Percentiles rank a stretch among this genome's conserved stretches.
Evolutionary conservation across 2,329 filamentous ascomycete species (phyloP).

Genomic region (Thelonectria rubi): DNA sequence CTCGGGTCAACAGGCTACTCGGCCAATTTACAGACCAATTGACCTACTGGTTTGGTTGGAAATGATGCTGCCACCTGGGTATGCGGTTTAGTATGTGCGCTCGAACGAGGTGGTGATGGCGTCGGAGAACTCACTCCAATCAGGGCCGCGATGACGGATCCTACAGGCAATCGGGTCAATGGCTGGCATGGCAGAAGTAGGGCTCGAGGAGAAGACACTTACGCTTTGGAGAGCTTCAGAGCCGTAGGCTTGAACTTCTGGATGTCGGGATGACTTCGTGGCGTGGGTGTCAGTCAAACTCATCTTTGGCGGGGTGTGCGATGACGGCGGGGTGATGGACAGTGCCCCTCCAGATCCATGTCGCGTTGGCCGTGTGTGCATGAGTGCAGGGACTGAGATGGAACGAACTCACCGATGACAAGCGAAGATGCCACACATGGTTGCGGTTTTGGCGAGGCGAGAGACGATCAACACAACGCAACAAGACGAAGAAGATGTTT

Average conservation of each 20-base stretch:
- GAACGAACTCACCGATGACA: slow-evolving; percentile 80
- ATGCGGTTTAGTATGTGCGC: slow-evolving; percentile 45
- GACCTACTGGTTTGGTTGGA: slow-evolving; percentile 88
- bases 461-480: slow-evolving; percentile 10
- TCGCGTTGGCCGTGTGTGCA: slow-evolving; percentile 14
- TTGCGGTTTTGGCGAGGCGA: slow-evolving; percentile 50
- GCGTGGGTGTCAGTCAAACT: slow-evolving; percentile 26
- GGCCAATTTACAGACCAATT: slow-evolving; percentile 30
- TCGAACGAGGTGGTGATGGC: slow-evolving; percentile 11
- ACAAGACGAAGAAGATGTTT: slow-evolving; percentile 3
- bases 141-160: slow-evolving; percentile 93
- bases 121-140: slow-evolving; percentile 83
- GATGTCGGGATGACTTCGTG: slow-evolving; percentile 83
- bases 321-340: slow-evolving; percentile 23
- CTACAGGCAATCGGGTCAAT: slow-evolving; percentile 55
- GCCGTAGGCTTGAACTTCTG: slow-evolving; percentile 96
- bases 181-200: not conserved
- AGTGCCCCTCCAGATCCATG: slow-evolving; percentile 38
- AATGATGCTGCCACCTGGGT: slow-evolving; percentile 83
- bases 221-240: slow-evolving; percentile 93
- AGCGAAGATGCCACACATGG: slow-evolving; percentile 97
- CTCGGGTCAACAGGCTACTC: slow-evolving; percentile 42
- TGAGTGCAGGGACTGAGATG: slow-evolving; percentile 12
- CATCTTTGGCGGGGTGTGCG: slow-evolving; percentile 42
- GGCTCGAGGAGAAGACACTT: slow-evolving; percentile 50